A percentile compares a stretch with the other conserved stretches of the same genome.
These are phyloP conservation scores for Colletotrichum gloeosporioides DNA, from an alignment of 2,329 filamentous ascomycete species.

Conservation along the genomic window DNA sequence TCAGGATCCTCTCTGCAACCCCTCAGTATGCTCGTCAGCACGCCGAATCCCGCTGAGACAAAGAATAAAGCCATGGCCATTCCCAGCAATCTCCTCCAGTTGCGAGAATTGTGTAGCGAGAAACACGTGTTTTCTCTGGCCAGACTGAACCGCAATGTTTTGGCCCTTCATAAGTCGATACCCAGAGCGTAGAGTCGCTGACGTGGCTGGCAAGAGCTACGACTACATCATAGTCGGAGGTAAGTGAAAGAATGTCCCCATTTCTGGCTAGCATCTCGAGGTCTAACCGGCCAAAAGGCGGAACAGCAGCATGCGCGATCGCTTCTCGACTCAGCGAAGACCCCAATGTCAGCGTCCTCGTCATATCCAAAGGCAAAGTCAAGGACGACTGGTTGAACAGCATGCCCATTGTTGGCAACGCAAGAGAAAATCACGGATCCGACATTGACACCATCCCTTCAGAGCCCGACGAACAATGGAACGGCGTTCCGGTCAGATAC, in stretches of 20 bases:
- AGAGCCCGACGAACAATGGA: slow-evolving; percentile 28
- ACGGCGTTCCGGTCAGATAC: slow-evolving; percentile 21
- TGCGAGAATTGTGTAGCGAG: too few relatives aligned
- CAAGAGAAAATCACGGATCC: slow-evolving; percentile 22
- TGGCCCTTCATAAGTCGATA: slow-evolving; percentile 31
- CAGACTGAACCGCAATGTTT: slow-evolving; percentile 5
- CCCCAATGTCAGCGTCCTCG: slow-evolving; percentile 38
- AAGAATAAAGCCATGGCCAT: neutral
- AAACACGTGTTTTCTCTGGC: neutral
- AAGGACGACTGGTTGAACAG: slow-evolving; percentile 32
- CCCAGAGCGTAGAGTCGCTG: slow-evolving; percentile 23
- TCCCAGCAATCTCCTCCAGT: neutral
- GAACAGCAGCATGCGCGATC: slow-evolving; percentile 52
- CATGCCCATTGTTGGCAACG: slow-evolving; percentile 35
- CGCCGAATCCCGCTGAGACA: neutral
- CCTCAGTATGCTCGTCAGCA: neutral
- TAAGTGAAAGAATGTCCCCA: neutral
- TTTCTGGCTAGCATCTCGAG: neutral
- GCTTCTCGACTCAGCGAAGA: slow-evolving; percentile 49
- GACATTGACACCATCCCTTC: slow-evolving; percentile 30
- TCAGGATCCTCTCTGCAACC: neutral
- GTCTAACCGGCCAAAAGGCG: slow-evolving; percentile 31
- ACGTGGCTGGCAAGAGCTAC: slow-evolving; percentile 35
- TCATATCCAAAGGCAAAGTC: slow-evolving; percentile 39
- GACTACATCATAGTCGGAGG: slow-evolving; percentile 52